Base-by-base conservation (phyloP, 139 green algal genomes). In the Tetradesmus lagerheimii region DNA sequence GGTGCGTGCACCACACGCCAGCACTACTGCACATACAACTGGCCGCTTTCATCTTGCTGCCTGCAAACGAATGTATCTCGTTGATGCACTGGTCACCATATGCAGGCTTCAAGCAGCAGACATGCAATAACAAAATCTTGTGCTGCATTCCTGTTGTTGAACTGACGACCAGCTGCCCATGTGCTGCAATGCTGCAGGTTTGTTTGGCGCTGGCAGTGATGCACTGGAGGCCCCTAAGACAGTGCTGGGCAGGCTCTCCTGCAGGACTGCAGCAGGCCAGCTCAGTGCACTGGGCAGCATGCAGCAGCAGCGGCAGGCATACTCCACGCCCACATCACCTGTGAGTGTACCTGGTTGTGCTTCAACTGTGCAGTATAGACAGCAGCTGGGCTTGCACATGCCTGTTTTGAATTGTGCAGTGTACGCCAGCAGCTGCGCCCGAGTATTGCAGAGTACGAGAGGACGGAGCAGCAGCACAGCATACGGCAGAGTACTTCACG, bases 301-400 rank as follows among this genome's bases (percentile, higher is more conserved):
- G 67, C 67, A 78, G n/a, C 67, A 71, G 57, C 57, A 71, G 20
- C 67, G 67, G n/a, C 67, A 39, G n/a, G 67, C 67, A n/a, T 78
- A 38, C 67, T 78, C 67, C 14, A 78, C 67, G 23, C 67, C 67
- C 67, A 78, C 67, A 39, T 78, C 67, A 41, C 67, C 67, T 41
- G 67, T 78, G n/a, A 39, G 67, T 78, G 14, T 39, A 11, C 57
- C 18, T 62, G 8, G 12, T 14, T 20, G 12, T 62, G n/a, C n/a
- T n/a, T n/a, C 45, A 57, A 18, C 45, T 12, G 1, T 12, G 14
- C 45, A 57, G 45, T 57, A 57, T n/a, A n/a, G n/a, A 12, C 45
- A 57, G 45, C 45, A 57, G 45, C 45, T 57, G 45, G 45, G n/a
- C n/a, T n/a, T n/a, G n/a, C n/a, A n/a, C n/a, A n/a, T n/a, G n/a